phyloP scores from a whole-genome alignment of 768 basidiomycete genomes.

The Russula emetica region DNA sequence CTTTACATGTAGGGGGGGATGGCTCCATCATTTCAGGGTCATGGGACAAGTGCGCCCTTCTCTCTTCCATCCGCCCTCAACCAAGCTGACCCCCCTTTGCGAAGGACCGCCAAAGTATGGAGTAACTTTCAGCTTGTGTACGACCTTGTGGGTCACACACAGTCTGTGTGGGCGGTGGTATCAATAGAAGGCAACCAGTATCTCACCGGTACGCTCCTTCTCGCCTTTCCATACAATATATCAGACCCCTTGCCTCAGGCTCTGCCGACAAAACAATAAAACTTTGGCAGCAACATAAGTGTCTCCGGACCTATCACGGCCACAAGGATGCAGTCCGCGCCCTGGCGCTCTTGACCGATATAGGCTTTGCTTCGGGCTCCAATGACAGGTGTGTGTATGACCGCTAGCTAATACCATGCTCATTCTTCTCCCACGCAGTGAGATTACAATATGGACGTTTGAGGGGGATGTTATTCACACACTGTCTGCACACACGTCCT shows the following conservation, averaged over 20 bases:
- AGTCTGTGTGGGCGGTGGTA: conserved; percentile 92
- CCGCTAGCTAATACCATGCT: conserved; percentile 13
- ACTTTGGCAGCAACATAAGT: conserved; percentile 77
- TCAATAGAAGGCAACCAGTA: conserved; percentile 71
- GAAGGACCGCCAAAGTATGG: conserved; percentile 93
- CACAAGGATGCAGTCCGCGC: conserved; percentile 92
- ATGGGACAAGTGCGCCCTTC: conserved; percentile 80
- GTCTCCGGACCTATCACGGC: conserved; percentile 70
- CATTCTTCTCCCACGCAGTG: conserved; percentile 42
- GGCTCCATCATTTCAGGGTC: conserved; percentile 89
- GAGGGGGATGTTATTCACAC: conserved; percentile 72
- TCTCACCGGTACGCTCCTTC: conserved; percentile 62
- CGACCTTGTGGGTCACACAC: conserved; percentile 79
- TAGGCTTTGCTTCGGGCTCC: conserved; percentile 92
- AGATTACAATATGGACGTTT: conserved; percentile 89
- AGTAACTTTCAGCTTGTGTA: conserved; percentile 66
- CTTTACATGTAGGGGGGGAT: conserved; percentile 62
- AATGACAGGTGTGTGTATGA: conserved; percentile 72
- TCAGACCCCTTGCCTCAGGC: conserved; percentile 40
- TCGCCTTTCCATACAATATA: neutral
- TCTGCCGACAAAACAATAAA: conserved; percentile 96
- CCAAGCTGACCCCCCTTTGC: neutral
- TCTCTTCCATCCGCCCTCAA: neutral
- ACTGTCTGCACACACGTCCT: conserved; percentile 93
- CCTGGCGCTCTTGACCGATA: conserved; percentile 71